A percentile compares a stretch with the other conserved stretches of the same genome.
phyloP scores from a whole-genome alignment of 495 filamentous ascomycete genomes.

The Glutinoglossum americanum region DNA sequence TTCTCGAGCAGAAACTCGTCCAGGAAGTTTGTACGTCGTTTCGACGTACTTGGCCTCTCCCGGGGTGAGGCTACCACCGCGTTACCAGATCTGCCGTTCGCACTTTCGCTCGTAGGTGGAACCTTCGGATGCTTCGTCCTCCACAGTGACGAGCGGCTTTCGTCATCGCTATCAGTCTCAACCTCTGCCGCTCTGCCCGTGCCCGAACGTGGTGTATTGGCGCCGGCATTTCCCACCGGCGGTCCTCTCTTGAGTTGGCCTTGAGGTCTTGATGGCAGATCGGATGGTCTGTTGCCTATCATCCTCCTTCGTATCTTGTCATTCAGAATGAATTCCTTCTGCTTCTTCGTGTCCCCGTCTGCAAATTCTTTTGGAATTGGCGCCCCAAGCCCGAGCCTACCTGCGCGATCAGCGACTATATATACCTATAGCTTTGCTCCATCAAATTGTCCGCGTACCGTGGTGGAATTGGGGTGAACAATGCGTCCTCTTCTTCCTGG shows the following conservation, averaged over 20 bases:
- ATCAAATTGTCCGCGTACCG: slow-evolving; percentile 9
- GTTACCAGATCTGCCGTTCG: not conserved
- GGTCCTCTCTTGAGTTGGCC: not conserved
- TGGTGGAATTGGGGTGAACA: slow-evolving; percentile 21
- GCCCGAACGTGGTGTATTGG: not conserved
- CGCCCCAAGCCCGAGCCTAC: slow-evolving; percentile 23
- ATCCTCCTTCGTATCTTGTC: slow-evolving; percentile 23
- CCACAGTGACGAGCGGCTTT: slow-evolving; percentile 34
- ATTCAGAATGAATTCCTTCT: slow-evolving; percentile 17
- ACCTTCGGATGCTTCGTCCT: slow-evolving; percentile 22
- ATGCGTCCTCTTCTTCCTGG: slow-evolving; percentile 17
- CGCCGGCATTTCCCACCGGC: not conserved
- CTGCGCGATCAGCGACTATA: not conserved
- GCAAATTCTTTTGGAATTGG: slow-evolving; percentile 21
- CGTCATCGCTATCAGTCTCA: slow-evolving; percentile 35
- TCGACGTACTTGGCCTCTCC: not conserved
- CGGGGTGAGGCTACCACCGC: slow-evolving; percentile 11
- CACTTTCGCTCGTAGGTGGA: slow-evolving; percentile 13
- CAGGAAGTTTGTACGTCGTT: slow-evolving; percentile 19
- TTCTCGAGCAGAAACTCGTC: slow-evolving; percentile 29
- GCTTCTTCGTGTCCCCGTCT: slow-evolving; percentile 16
- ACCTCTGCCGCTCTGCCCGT: slow-evolving; percentile 7
- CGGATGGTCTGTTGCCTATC: slow-evolving; percentile 16
- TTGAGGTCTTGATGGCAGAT: not conserved
- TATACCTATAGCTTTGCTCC: not conserved